Base-by-base conservation (phyloP, 768 basidiomycete genomes). In the Auriscalpium orientale region DNA sequence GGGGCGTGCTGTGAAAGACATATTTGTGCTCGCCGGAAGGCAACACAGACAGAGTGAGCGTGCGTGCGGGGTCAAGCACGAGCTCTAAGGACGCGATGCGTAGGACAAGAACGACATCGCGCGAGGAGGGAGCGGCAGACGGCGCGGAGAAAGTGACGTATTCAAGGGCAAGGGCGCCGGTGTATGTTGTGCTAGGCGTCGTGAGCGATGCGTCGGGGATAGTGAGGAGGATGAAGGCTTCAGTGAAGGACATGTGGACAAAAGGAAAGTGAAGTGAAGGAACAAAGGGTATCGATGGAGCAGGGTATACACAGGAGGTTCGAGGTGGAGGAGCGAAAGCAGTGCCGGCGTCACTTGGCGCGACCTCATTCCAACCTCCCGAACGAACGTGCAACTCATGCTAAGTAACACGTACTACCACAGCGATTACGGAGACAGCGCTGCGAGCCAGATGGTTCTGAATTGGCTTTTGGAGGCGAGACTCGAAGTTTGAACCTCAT, bases 91-190 rank as follows among this genome's bases (percentile, higher is more conserved):
- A 21, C 49, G 35, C 54, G 18, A 60, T 16, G 20, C 58, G 60
- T 8, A 62, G 56, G 37, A 62, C 48, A 54, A 62, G 61, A 8
- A 62, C 40, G 28, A 62, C 59, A 51, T 61, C 58, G 49, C 52
- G 56, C 38, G 56, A 33, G 1, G 51, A 59, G 33, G 18, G n/a
- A 28, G 47, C 16, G 35, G 49, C 15, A 37, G 35, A n/a, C 18
- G 43, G 22, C n/a, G 36, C 6, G 11, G 56, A 16, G 16, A 53
- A 56, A 15, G 58, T 57, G 50, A 62, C 40, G 34, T 57, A 62
- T 50, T 62, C 56, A 46, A 62, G 56, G 6, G 48, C 56, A 45
- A 62, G 56, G 9, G 13, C 53, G 18, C 52, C 54, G 45, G 50
- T 52, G 50, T 54, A 20, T 10, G 61, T 57, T n/a, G 46, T 43